These are phyloP conservation scores for Platanthera guangdongensis DNA, from an alignment of 106 monocot species.

Conservation along the genomic window DNA sequence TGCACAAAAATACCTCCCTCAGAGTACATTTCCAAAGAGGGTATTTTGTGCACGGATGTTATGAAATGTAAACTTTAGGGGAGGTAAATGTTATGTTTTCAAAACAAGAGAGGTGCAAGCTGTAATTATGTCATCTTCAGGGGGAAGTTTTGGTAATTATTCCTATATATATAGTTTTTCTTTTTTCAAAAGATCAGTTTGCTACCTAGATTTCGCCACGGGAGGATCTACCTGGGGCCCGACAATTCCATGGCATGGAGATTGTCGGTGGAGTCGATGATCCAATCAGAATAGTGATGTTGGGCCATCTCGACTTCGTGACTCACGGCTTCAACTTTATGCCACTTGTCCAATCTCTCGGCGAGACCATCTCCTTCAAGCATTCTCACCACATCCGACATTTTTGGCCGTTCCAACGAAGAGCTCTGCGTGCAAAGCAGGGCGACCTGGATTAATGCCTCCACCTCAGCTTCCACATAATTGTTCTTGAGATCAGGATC, in stretches of 20 bases:
- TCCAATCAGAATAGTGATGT: constrained; percentile 35
- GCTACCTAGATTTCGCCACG: too few relatives aligned
- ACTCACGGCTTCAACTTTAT: constrained; percentile 55
- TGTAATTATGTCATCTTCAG: too few relatives aligned
- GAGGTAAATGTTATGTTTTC: too few relatives aligned
- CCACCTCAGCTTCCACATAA: constrained; percentile 63
- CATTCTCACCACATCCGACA: constrained; percentile 91
- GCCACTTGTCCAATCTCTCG: constrained; percentile 88
- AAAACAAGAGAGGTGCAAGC: too few relatives aligned
- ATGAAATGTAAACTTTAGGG: too few relatives aligned
- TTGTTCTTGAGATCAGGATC: constrained; percentile 66
- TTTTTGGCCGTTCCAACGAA: constrained; percentile 66
- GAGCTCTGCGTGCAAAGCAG: constrained; percentile 77
- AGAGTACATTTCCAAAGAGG: too few relatives aligned
- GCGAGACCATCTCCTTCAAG: constrained; percentile 86
- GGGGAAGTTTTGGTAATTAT: too few relatives aligned
- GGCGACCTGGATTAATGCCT: constrained; percentile 76
- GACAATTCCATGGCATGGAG: constrained; percentile 56
- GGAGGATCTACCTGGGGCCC: constrained; percentile 43
- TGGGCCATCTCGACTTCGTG: constrained; percentile 37
- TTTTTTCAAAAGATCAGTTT: too few relatives aligned
- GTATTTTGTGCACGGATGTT: too few relatives aligned
- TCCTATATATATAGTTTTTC: too few relatives aligned
- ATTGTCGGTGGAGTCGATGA: constrained; percentile 59
- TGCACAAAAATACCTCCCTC: too few relatives aligned